Percentiles rank a stretch among this genome's conserved stretches.
Conservation (phyloP, 352 stramenopile species). For the Globisporangium perplexum region DNA sequence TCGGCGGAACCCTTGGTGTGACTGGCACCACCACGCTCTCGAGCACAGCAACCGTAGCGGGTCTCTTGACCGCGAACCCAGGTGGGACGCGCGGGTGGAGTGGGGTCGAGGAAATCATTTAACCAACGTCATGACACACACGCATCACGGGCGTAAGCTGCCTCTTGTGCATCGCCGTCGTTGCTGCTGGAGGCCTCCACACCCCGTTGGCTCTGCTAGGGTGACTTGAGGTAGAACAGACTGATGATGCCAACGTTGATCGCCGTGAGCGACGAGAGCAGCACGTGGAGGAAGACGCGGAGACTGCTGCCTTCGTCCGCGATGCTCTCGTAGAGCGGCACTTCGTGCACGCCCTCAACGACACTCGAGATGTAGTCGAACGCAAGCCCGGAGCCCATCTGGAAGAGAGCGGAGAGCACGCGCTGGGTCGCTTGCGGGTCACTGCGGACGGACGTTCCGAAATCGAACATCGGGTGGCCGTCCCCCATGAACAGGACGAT, state of each 20-base stretch:
- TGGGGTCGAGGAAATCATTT: no score
- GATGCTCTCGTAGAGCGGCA: conserved; percentile 31
- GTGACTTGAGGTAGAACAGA: conserved; percentile 8
- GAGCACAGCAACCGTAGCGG: no score
- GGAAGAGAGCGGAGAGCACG: conserved; percentile 10
- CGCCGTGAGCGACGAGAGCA: conserved; percentile 18
- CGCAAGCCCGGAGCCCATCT: conserved; percentile 17
- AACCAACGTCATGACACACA: no score
- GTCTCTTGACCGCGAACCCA: no score
- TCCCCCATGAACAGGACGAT: conserved; percentile 16
- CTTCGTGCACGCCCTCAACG: conserved; percentile 30
- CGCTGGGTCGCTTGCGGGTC: neutral
- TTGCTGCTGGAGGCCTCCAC: neutral
- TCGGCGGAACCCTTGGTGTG: no score
- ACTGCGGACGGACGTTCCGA: neutral
- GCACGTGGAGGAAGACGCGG: conserved; percentile 17
- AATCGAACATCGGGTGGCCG: conserved; percentile 18
- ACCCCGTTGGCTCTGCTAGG: neutral
- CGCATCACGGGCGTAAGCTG: neutral
- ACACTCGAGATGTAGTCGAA: conserved; percentile 29
- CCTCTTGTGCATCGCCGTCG: neutral
- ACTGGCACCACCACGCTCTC: no score
- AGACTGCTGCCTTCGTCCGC: conserved; percentile 20
- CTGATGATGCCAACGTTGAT: conserved; percentile 24
- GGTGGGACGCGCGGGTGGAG: no score